Conservation (phyloP, 805 yeast genomes). For the Hyphopichia homilentoma region DNA sequence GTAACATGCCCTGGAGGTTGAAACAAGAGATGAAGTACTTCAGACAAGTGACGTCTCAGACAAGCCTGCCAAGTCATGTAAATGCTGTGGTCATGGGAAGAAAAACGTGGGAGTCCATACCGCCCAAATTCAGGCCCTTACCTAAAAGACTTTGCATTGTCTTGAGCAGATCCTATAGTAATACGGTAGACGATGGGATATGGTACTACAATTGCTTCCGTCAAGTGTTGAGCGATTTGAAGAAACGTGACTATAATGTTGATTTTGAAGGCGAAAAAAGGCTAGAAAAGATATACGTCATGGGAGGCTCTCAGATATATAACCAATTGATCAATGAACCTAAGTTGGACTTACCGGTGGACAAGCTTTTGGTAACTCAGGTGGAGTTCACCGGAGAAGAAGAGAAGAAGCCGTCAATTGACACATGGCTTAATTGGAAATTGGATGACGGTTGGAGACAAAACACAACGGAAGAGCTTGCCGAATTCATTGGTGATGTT, state of each 20-base stretch:
- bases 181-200: conserved; percentile 16
- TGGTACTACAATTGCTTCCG: conserved; percentile 27
- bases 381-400: conserved; percentile 30
- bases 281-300: conserved; percentile 67
- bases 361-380: conserved; percentile 67
- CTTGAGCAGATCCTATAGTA: conserved; percentile 48
- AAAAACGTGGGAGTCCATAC: conserved; percentile 94
- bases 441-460: conserved; percentile 31
- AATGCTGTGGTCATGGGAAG: conserved; percentile 96
- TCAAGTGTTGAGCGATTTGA: conserved; percentile 16
- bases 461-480: conserved; percentile 30
- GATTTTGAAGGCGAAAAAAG: conserved; percentile 9
- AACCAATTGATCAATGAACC: conserved; percentile 44
- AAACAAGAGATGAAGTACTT: conserved; percentile 84
- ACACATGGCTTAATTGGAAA: conserved; percentile 56
- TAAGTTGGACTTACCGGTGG: no score
- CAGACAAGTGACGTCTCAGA: conserved; percentile 60
- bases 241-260: neutral
- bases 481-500: conserved; percentile 29
- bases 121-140: conserved; percentile 77
- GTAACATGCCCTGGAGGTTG: conserved; percentile 84
- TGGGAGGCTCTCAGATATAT: conserved; percentile 93
- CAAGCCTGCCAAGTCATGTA: conserved; percentile 22
- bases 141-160: conserved; percentile 73
- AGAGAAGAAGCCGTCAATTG: conserved; percentile 58